Evolutionary conservation across 306 rosid species (phyloP).

Genomic region (Rubus parviflorus): DNA sequence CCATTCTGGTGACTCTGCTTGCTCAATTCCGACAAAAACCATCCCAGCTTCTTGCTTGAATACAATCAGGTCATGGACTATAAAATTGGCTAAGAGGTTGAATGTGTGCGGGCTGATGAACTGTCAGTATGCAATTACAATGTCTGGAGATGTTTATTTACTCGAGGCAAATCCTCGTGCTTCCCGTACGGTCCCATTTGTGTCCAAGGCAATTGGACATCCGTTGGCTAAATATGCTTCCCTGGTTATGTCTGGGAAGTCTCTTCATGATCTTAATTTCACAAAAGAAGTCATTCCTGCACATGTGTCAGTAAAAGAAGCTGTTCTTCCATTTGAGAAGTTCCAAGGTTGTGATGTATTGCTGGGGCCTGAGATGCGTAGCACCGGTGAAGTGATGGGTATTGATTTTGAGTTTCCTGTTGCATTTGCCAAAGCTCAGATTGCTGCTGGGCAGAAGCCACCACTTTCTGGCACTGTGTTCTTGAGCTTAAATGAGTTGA

Average conservation of each 20-base stretch:
- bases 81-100: constrained; percentile 71
- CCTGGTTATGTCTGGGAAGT: constrained; percentile 94
- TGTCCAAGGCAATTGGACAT: constrained; percentile 92
- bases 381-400: constrained; percentile 99
- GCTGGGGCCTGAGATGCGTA: constrained; percentile 98
- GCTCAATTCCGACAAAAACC: constrained; percentile 83
- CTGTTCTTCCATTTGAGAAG: constrained; percentile 95
- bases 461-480: constrained; percentile 88
- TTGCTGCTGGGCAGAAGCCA: constrained; percentile 84
- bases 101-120: constrained; percentile 97
- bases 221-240: constrained; percentile 98
- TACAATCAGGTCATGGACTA: constrained; percentile 84
- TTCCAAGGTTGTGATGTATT: constrained; percentile 88
- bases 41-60: constrained; percentile 70
- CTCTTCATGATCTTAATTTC: constrained; percentile 70
- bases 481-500: constrained; percentile 83
- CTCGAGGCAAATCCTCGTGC: constrained; percentile 98
- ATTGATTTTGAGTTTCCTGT: constrained; percentile 65
- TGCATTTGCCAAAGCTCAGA: constrained; percentile 97
- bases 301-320: constrained; percentile 91
- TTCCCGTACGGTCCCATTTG: constrained; percentile 93
- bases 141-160: constrained; percentile 72
- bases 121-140: constrained; percentile 90
- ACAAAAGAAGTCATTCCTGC: constrained; percentile 85
- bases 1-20: constrained; percentile 98